A percentile compares a stretch with the other conserved stretches of the same genome.
Evolutionary conservation across 1,284 basidiomycete species (phyloP).

Genomic region (Fistulina hepatica): DNA sequence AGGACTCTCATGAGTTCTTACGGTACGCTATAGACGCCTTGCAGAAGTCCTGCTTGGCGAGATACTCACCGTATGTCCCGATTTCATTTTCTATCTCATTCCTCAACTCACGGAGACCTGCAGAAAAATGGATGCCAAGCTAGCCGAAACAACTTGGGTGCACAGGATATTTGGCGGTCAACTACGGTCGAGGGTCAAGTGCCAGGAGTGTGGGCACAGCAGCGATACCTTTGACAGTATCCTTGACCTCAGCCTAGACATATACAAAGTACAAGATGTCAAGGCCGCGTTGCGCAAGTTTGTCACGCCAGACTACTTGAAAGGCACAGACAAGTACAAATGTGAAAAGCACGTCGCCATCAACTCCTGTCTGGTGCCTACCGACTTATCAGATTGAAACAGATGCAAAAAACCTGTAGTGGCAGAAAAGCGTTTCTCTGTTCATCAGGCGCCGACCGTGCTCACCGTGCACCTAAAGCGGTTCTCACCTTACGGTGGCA

Average conservation of each 20-base stretch:
- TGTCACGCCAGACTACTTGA: slow-evolving; percentile 72
- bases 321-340: slow-evolving; percentile 93
- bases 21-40: slow-evolving; percentile 89
- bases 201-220: slow-evolving; percentile 72
- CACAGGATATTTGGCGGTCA: slow-evolving; percentile 91
- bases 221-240: slow-evolving; percentile 97
- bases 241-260: slow-evolving; percentile 71
- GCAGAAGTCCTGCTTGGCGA: slow-evolving; percentile 76
- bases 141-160: slow-evolving; percentile 89
- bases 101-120: slow-evolving; percentile 6
- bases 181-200: slow-evolving; percentile 89
- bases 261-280: slow-evolving; percentile 54
- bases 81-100: slow-evolving; percentile 2
- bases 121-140: slow-evolving; percentile 69
- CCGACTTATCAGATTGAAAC: slow-evolving; percentile 11
- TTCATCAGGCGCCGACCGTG: slow-evolving; percentile 83
- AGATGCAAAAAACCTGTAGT: slow-evolving; percentile 85
- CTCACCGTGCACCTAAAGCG: slow-evolving; percentile 96
- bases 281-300: slow-evolving; percentile 77
- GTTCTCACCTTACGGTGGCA: slow-evolving; percentile 84
- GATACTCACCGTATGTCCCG: slow-evolving; percentile 52
- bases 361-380: slow-evolving; percentile 1
- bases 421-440: slow-evolving; percentile 81
- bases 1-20: slow-evolving; percentile 97
- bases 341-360: slow-evolving; percentile 80